A percentile compares a stretch with the other conserved stretches of the same genome.
phyloP scores from a whole-genome alignment of 768 basidiomycete species.

The Phylloporus arenicola region DNA sequence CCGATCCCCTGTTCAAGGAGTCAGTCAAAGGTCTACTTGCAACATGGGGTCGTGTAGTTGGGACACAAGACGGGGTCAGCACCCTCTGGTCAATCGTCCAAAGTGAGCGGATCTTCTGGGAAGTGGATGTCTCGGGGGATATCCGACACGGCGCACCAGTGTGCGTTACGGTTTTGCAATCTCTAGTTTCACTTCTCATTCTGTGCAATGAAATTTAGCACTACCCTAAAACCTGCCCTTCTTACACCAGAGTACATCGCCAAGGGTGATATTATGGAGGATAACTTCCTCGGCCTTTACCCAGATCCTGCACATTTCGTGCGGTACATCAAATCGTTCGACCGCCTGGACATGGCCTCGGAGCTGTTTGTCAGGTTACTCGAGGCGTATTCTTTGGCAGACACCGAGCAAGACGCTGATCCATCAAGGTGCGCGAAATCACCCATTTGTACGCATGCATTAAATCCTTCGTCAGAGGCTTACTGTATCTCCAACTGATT shows the following conservation, averaged over 20 bases:
- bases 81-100: constrained; percentile 57
- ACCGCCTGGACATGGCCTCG: constrained; percentile 65
- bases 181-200: background rate
- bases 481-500: constrained; percentile 76
- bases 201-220: constrained; percentile 1
- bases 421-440: constrained; percentile 19
- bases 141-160: constrained; percentile 33
- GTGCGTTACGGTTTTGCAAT: constrained; percentile 34
- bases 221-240: constrained; percentile 35
- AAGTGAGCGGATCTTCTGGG: constrained; percentile 50
- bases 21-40: constrained; percentile 53
- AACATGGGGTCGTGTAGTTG: constrained; percentile 73
- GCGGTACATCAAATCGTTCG: constrained; percentile 55
- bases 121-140: constrained; percentile 49
- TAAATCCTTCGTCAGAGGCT: constrained; percentile 39
- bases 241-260: constrained; percentile 48
- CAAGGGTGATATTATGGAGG: constrained; percentile 34
- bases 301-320: constrained; percentile 75
- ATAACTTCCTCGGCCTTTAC: constrained; percentile 59
- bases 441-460: background rate
- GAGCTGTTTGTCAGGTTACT: constrained; percentile 70
- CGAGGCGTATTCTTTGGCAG: constrained; percentile 52
- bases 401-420: constrained; percentile 15
- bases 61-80: constrained; percentile 44
- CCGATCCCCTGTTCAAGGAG: constrained; percentile 62